These are phyloP conservation scores for Apiospora rasikravindrae DNA, from an alignment of 2,329 filamentous ascomycete species.

Conservation along the genomic window DNA sequence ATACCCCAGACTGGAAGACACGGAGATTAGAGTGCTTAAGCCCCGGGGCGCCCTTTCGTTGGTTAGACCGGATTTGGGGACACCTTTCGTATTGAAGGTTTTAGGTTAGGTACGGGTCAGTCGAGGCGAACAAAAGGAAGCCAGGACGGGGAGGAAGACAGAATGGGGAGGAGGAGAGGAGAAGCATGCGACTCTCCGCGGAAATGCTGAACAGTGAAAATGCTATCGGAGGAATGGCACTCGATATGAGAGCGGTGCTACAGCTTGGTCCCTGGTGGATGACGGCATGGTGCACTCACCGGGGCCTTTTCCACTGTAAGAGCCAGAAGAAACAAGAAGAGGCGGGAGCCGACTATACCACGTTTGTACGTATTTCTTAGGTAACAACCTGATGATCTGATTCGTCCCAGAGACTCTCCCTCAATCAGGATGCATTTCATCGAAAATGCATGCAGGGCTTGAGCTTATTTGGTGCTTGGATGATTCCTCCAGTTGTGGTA, in stretches of 20 bases:
- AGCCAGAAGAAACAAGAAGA: slow-evolving; percentile 4
- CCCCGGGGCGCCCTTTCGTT: not conserved
- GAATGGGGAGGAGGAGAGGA: not conserved
- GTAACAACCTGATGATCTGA: not conserved
- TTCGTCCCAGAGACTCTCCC: not conserved
- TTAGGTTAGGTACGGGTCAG: not conserved
- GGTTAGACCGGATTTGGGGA: not conserved
- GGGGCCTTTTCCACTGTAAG: not conserved
- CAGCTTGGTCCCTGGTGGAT: not conserved
- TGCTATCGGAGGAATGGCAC: not conserved
- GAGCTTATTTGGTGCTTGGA: not conserved
- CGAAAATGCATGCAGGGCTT: not conserved
- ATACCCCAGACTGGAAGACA: slow-evolving; percentile 4
- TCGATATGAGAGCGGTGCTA: not conserved
- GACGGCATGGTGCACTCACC: slow-evolving; percentile 3
- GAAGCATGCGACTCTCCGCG: not conserved
- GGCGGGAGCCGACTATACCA: not conserved
- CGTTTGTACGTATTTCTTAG: slow-evolving; percentile 7
- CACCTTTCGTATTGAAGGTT: not conserved
- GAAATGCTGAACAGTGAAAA: not conserved
- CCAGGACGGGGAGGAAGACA: not conserved
- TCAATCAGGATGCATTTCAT: slow-evolving; percentile 1
- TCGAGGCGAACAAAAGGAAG: not conserved
- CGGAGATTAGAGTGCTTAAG: not conserved
- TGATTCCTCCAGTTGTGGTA: not conserved